Percentiles rank a stretch among this genome's conserved stretches.
phyloP scores from a whole-genome alignment of 768 basidiomycete genomes.

The Russula virescens region DNA sequence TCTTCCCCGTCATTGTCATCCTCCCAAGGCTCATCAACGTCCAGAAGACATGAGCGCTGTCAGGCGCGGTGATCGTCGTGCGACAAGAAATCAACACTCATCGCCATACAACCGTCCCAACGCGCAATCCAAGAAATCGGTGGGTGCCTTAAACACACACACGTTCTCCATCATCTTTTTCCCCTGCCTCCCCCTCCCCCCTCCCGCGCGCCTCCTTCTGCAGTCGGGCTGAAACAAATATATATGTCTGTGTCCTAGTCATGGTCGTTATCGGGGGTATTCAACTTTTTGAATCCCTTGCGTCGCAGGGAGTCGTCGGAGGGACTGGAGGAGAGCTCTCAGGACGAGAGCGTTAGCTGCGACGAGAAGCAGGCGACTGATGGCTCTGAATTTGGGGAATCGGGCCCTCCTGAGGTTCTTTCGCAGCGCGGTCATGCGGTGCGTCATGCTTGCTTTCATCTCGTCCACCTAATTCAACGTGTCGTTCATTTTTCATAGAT shows the following conservation, averaged over 20 bases:
- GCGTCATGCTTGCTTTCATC: slow-evolving; percentile 1
- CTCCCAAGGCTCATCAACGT: not conserved
- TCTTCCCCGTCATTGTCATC: not conserved
- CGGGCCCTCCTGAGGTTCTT: slow-evolving; percentile 22
- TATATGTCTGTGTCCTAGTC: slow-evolving; percentile 27
- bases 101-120: slow-evolving; percentile 51
- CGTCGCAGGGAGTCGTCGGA: slow-evolving; percentile 27
- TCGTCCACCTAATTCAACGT: not conserved
- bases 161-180: not conserved
- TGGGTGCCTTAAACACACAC: slow-evolving; percentile 27
- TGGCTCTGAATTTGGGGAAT: slow-evolving; percentile 3
- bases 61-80: slow-evolving; percentile 37
- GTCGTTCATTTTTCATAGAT: not conserved
- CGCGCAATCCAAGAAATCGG: slow-evolving; percentile 42
- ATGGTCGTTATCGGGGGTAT: slow-evolving; percentile 49
- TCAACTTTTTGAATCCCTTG: slow-evolving; percentile 49
- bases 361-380: slow-evolving; percentile 12
- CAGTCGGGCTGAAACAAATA: slow-evolving; percentile 17
- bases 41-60: slow-evolving; percentile 49
- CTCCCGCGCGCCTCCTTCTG: slow-evolving; percentile 10
- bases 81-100: slow-evolving; percentile 28
- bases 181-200: not conserved
- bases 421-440: slow-evolving; percentile 22
- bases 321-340: slow-evolving; percentile 17
- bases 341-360: slow-evolving; percentile 6